Conservation (phyloP, 2,329 filamentous ascomycete genomes). For the Diaporthe eres region DNA sequence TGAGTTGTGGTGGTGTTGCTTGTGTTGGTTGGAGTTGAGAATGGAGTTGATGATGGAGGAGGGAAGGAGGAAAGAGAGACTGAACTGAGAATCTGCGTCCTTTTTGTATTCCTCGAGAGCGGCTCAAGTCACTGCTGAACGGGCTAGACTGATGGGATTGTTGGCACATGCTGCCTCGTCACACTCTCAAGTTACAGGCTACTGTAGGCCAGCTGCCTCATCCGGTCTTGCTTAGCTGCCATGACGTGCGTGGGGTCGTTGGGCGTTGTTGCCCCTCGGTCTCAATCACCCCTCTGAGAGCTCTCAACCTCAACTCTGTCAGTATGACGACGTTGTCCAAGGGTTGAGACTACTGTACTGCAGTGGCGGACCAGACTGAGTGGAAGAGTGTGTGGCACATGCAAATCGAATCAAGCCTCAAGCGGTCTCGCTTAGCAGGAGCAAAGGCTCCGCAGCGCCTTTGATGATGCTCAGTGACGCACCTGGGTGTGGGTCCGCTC, state of each 20-base stretch:
- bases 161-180: slow-evolving; percentile 20
- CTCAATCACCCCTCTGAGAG: neutral
- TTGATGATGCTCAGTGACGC: slow-evolving; percentile 25
- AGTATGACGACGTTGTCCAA: slow-evolving; percentile 29
- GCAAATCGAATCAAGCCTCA: slow-evolving; percentile 29
- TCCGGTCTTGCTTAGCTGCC: neutral
- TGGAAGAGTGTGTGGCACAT: slow-evolving; percentile 15
- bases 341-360: neutral
- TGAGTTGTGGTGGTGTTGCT: slow-evolving; percentile 38
- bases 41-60: neutral
- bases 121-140: neutral
- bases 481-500: neutral
- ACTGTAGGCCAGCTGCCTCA: slow-evolving; percentile 11
- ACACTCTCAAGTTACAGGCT: neutral
- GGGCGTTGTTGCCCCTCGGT: slow-evolving; percentile 3
- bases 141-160: neutral
- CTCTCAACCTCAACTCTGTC: neutral
- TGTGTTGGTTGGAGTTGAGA: neutral
- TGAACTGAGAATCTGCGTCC: neutral
- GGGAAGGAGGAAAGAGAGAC: neutral
- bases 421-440: neutral
- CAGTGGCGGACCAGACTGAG: neutral
- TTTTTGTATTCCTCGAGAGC: neutral
- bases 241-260: slow-evolving; percentile 33
- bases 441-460: slow-evolving; percentile 3